Percentiles rank a stretch among this genome's conserved stretches.
phyloP scores from a whole-genome alignment of 2,329 filamentous ascomycete species.

The Penicillium occitanis region DNA sequence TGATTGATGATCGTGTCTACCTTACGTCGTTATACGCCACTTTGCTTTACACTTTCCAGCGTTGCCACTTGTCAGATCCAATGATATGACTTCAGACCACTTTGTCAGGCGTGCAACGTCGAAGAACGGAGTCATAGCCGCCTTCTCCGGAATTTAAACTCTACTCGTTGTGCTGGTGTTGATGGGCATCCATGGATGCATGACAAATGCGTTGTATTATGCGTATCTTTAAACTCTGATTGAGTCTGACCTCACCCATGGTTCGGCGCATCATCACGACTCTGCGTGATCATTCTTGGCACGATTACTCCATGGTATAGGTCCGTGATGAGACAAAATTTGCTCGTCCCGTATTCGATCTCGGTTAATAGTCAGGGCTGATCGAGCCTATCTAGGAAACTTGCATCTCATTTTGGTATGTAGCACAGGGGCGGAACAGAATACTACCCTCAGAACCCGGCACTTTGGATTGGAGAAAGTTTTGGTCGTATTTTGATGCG shows the following conservation, averaged over 20 bases:
- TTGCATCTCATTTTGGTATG: not conserved
- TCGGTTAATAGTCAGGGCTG: not conserved
- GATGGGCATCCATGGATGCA: not conserved
- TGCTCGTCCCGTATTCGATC: not conserved
- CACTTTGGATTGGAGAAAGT: not conserved
- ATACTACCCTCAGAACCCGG: not conserved
- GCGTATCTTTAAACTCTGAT: too few species aligned
- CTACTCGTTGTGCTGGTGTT: not conserved
- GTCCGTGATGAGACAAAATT: not conserved
- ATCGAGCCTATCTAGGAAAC: not conserved
- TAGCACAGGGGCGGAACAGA: not conserved
- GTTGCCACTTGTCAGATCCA: not conserved
- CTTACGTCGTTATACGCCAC: not conserved
- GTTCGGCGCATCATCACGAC: not conserved
- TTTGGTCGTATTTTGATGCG: not conserved
- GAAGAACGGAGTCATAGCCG: not conserved
- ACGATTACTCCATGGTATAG: not conserved
- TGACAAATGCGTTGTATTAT: not conserved
- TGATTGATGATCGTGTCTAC: not conserved
- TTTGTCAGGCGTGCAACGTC: not conserved
- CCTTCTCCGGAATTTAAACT: not conserved
- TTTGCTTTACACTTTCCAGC: not conserved
- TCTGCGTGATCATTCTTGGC: not conserved
- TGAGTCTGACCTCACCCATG: not conserved
- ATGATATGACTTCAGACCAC: not conserved